Evolutionary conservation across 2,329 filamentous ascomycete genomes (phyloP).

Genomic region (Dothistroma septosporum): DNA sequence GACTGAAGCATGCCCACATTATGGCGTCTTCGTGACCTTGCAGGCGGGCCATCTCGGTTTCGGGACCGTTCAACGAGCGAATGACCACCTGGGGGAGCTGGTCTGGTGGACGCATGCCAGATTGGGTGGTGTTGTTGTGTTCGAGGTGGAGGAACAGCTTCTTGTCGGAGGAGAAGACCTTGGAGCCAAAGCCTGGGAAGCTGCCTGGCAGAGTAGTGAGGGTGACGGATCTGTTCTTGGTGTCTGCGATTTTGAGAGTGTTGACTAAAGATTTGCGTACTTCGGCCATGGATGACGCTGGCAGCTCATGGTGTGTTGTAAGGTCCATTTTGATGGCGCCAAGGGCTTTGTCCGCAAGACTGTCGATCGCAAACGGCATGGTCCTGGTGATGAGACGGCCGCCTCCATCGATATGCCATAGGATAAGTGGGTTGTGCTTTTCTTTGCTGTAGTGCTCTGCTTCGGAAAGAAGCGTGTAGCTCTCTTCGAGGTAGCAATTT

Average conservation of each 20-base stretch:
- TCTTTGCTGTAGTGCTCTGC: background rate
- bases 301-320: slow-evolving; percentile 12
- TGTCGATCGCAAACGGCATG: slow-evolving; percentile 14
- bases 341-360: slow-evolving; percentile 14
- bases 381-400: slow-evolving; percentile 7
- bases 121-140: slow-evolving; percentile 14
- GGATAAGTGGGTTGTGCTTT: slow-evolving; percentile 3
- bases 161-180: slow-evolving; percentile 7
- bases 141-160: slow-evolving; percentile 9
- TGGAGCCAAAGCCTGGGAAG: slow-evolving; percentile 11
- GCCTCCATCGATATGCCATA: slow-evolving; percentile 14
- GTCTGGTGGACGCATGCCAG: slow-evolving; percentile 10
- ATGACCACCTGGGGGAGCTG: slow-evolving; percentile 17
- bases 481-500: background rate
- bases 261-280: slow-evolving; percentile 7
- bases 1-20: slow-evolving; percentile 20
- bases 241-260: slow-evolving; percentile 11
- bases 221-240: slow-evolving; percentile 4
- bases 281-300: slow-evolving; percentile 1
- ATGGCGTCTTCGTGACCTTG: slow-evolving; percentile 21
- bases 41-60: slow-evolving; percentile 3
- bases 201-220: slow-evolving; percentile 7
- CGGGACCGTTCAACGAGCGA: background rate
- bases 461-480: slow-evolving; percentile 14
- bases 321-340: slow-evolving; percentile 13